Conservation (phyloP, 257 asterid species). For the Nicotiana undulata region DNA sequence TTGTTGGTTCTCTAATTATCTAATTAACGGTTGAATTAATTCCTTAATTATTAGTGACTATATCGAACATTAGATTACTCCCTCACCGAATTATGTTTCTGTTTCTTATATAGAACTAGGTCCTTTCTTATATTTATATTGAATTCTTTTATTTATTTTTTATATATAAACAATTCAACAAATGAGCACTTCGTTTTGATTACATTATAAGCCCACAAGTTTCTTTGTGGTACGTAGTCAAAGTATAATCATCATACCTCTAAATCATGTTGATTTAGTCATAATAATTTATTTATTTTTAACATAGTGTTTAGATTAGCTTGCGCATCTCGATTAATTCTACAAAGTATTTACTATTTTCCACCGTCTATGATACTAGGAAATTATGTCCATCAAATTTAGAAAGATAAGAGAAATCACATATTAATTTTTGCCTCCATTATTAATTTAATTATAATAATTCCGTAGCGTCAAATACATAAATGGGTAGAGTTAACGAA, state of each 20-base stretch:
- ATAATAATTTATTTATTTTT: no score
- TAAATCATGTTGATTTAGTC: no score
- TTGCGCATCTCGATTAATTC: no score
- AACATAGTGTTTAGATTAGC: fast-evolving
- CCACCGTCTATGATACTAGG: fast-evolving
- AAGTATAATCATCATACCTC: background rate
- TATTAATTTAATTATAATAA: no score
- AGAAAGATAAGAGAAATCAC: no score
- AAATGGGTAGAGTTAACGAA: background rate
- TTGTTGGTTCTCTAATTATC: background rate
- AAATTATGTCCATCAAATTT: no score
- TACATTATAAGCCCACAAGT: background rate
- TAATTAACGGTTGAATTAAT: background rate
- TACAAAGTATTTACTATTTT: no score
- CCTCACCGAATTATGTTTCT: background rate
- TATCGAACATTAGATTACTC: background rate
- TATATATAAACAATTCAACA: background rate
- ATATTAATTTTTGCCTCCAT: no score
- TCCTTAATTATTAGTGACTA: background rate
- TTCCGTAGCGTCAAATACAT: background rate
- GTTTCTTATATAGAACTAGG: background rate
- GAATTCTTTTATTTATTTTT: background rate
- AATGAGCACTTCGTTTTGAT: background rate
- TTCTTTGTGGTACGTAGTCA: background rate
- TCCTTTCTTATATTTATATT: background rate